A percentile compares a stretch with the other conserved stretches of the same genome.
Evolutionary conservation across 2,329 filamentous ascomycete species (phyloP).

Genomic region (Diaporthe sp.): DNA sequence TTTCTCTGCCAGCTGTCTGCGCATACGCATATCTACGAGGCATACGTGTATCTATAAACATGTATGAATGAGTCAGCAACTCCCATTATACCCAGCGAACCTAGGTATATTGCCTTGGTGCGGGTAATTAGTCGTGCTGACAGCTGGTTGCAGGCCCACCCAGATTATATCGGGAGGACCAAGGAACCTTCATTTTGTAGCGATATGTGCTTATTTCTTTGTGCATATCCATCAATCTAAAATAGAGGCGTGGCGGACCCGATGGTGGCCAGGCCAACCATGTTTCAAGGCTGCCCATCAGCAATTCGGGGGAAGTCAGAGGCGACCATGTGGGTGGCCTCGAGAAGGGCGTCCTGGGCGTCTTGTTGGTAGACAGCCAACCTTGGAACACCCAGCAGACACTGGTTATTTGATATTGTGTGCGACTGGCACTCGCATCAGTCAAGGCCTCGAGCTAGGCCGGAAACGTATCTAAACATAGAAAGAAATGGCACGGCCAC

Average conservation of each 20-base stretch:
- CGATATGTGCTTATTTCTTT: background rate
- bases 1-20: background rate
- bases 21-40: background rate
- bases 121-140: background rate
- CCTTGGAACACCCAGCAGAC: background rate
- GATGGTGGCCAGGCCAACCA: constrained; percentile 24
- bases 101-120: background rate
- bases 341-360: background rate
- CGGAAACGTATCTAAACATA: constrained; percentile 32
- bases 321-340: background rate
- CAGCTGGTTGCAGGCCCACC: background rate
- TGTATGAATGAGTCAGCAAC: background rate
- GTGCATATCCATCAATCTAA: constrained; percentile 20
- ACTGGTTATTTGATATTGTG: background rate
- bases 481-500: constrained; percentile 12
- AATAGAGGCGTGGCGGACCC: constrained; percentile 4
- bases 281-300: constrained; percentile 20
- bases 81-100: background rate
- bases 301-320: background rate
- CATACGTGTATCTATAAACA: too few species aligned
- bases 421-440: background rate
- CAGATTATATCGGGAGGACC: background rate
- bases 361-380: background rate
- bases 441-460: constrained; percentile 23
- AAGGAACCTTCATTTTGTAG: background rate